Evolutionary conservation across 176 grass and related monocot genomes (phyloP).

Genomic region (Oryza nivara): DNA sequence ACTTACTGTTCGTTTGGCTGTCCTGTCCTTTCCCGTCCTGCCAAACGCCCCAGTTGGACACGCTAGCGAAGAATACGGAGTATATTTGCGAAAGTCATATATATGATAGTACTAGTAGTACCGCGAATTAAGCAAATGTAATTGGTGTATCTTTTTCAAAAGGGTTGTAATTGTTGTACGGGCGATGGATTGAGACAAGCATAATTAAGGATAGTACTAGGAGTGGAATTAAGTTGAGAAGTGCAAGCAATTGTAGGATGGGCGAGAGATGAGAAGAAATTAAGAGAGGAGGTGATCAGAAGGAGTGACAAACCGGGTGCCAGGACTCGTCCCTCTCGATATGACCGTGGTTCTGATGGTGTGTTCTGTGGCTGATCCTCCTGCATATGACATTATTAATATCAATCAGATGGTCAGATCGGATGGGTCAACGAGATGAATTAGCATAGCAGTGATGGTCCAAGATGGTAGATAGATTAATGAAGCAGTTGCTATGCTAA

Average conservation of each 20-base stretch:
- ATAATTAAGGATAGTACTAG: background rate
- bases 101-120: too few relatives aligned
- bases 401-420: background rate
- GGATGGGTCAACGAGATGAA: background rate
- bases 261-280: background rate
- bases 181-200: background rate
- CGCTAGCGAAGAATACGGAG: background rate
- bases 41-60: background rate
- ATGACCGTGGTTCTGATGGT: slow-evolving; percentile 93
- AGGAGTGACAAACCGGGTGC: slow-evolving; percentile 68
- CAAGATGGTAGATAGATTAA: too few relatives aligned
- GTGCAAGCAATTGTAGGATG: too few relatives aligned
- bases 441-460: background rate
- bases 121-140: too few relatives aligned
- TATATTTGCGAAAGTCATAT: background rate
- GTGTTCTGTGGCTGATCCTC: slow-evolving; percentile 96
- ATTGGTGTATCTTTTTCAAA: background rate
- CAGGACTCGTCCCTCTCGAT: slow-evolving; percentile 88
- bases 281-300: background rate
- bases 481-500: too few relatives aligned
- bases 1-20: background rate
- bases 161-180: background rate
- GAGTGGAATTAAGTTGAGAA: too few relatives aligned
- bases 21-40: background rate
- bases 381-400: slow-evolving; percentile 40